These are phyloP conservation scores for Geoglossum glabrum DNA, from an alignment of 495 filamentous ascomycete species.

Conservation along the genomic window DNA sequence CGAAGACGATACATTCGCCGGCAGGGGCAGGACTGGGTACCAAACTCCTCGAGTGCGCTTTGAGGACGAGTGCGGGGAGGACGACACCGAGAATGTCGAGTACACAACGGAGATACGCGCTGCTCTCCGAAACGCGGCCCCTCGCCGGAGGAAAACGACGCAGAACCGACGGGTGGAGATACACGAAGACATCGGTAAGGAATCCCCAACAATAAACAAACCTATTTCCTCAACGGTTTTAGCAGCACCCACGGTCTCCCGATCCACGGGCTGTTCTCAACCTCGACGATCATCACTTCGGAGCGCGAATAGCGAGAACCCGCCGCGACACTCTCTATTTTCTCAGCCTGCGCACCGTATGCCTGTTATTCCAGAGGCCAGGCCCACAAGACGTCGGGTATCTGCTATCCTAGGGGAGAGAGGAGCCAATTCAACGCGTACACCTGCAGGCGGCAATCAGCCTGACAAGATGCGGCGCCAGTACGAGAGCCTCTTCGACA, in stretches of 20 bases:
- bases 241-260: background rate
- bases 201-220: background rate
- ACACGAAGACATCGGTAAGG: background rate
- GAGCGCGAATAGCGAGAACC: background rate
- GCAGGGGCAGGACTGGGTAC: background rate
- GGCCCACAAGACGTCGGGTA: background rate
- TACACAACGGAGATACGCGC: conserved; percentile 3
- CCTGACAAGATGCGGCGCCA: background rate
- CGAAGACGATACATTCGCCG: background rate
- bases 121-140: background rate
- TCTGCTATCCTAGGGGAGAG: conserved; percentile 1
- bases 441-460: background rate
- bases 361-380: background rate
- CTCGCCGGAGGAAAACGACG: background rate
- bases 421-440: background rate
- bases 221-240: background rate
- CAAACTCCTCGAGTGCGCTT: background rate
- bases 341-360: background rate
- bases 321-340: background rate
- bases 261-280: background rate
- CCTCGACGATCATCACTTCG: background rate
- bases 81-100: conserved; percentile 1
- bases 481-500: background rate
- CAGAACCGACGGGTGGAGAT: background rate
- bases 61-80: background rate